Evolutionary conservation across 2,329 filamentous ascomycete genomes (phyloP).

Genomic region (Colletotrichum sidae): DNA sequence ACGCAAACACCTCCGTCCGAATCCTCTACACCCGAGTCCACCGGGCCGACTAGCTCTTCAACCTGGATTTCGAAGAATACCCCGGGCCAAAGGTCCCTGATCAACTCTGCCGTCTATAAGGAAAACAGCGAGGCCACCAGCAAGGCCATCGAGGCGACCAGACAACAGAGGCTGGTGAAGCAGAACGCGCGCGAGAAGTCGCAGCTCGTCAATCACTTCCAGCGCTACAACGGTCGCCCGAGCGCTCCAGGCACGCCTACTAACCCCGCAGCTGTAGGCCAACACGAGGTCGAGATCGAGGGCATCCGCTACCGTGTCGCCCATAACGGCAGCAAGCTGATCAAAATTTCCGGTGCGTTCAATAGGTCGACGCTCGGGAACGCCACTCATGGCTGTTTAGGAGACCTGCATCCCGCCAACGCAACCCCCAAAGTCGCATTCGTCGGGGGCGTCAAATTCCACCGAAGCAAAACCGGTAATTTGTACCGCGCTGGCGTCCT

Average conservation of each 20-base stretch:
- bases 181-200: constrained; percentile 69
- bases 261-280: constrained; percentile 48
- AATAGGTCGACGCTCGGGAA: constrained; percentile 39
- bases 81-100: constrained; percentile 83
- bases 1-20: constrained; percentile 42
- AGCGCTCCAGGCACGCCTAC: constrained; percentile 42
- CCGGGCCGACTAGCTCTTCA: constrained; percentile 50
- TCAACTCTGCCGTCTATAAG: constrained; percentile 83
- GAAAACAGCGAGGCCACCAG: constrained; percentile 76
- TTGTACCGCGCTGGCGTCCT: constrained; percentile 82
- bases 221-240: constrained; percentile 43
- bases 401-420: constrained; percentile 69
- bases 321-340: constrained; percentile 84
- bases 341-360: constrained; percentile 76
- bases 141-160: constrained; percentile 78
- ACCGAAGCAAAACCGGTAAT: constrained; percentile 89
- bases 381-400: constrained; percentile 50
- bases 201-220: constrained; percentile 63
- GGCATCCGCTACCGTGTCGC: constrained; percentile 80
- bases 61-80: constrained; percentile 76
- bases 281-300: constrained; percentile 75
- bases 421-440: constrained; percentile 79
- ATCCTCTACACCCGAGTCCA: constrained; percentile 39
- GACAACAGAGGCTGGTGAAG: constrained; percentile 65
- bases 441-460: constrained; percentile 83